These are phyloP conservation scores for Leonotis leonurus DNA, from an alignment of 257 asterid genomes.

Conservation along the genomic window DNA sequence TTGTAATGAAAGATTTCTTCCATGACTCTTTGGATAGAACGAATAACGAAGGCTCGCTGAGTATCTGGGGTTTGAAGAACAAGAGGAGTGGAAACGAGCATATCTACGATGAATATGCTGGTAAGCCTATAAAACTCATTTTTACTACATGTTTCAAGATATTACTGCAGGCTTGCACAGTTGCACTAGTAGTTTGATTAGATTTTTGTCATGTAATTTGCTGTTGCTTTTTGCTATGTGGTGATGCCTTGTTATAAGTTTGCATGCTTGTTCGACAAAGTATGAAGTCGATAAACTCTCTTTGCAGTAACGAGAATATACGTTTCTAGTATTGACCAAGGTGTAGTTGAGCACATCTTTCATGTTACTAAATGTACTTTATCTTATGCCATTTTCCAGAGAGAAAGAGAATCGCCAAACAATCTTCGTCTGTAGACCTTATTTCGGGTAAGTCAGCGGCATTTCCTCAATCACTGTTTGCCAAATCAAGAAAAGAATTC, in stretches of 20 bases:
- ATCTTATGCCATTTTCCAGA: slow-evolving; percentile 26
- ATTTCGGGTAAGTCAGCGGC: slow-evolving; percentile 15
- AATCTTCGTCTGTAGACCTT: slow-evolving; percentile 18
- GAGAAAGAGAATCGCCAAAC: slow-evolving; percentile 17
- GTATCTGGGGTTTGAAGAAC: slow-evolving; percentile 16
- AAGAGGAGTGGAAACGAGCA: slow-evolving; percentile 28
- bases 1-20: slow-evolving; percentile 22
- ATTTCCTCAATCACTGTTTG: slow-evolving; percentile 17
- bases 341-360: background rate
- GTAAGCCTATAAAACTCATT: too few relatives aligned
- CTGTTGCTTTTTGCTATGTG: too few relatives aligned
- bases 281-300: too few relatives aligned
- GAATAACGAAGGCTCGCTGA: slow-evolving; percentile 15
- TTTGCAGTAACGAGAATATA: background rate
- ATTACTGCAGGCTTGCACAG: too few relatives aligned
- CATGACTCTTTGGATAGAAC: slow-evolving; percentile 16
- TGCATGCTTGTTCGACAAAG: background rate
- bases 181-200: too few relatives aligned
- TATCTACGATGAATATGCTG: slow-evolving; percentile 22
- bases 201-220: too few relatives aligned
- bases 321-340: background rate
- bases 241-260: too few relatives aligned
- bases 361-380: background rate
- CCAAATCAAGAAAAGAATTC: slow-evolving; percentile 22
- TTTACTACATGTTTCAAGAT: too few relatives aligned